Evolutionary conservation across 805 yeast genomes (phyloP), one percentile per base, ranked within the genome.

Genomic region (Yamadazyma scolyti): DNA sequence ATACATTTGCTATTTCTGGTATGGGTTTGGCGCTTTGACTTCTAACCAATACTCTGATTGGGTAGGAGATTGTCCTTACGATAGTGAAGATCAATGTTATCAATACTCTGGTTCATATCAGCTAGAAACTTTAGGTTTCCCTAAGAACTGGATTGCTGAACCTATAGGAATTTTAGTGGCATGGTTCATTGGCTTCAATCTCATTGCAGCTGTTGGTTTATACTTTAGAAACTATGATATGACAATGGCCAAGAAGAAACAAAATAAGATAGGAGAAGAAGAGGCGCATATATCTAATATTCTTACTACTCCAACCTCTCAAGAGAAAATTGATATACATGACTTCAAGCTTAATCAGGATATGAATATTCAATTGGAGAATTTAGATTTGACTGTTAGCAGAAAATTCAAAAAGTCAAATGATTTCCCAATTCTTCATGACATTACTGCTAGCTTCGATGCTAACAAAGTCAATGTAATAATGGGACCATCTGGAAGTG

Each of bases 1-100:
- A 49, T 86, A 82, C 54, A 61, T 79, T 34, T 79, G 90, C 0
- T 82, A 74, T 49, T 67, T 81, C 31, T 87, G 89, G 85, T 86
- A 82, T 48, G 79, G 79, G 0, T 82, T 82, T 54, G 93, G 93
- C 2, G 79, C 78, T 2, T 47, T 79, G 34, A 46, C 71, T 23
- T 69, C 88, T 0, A 82, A 79, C 47, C 79, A 84, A 43, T 86
- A 74, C 48, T 64, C 82, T 2, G 73, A 69, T 20, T 82, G 66
- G 59, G 38, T 52, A 24, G 87, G 87, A 9, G 75, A 72, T 31
- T 79, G 86, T 45, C 67, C 75, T 1, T 50, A 51, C 10, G 33
- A 37, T 3, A 34, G 34, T 3, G 39, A 32, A 30, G 51, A 44
- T 6, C 21, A 40, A 9, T 65, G 71, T 39, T 9, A 27, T 3